A percentile compares a stretch with the other conserved stretches of the same genome.
phyloP scores from a whole-genome alignment of 352 stramenopile species.

The Phytophthora pinifolia region DNA sequence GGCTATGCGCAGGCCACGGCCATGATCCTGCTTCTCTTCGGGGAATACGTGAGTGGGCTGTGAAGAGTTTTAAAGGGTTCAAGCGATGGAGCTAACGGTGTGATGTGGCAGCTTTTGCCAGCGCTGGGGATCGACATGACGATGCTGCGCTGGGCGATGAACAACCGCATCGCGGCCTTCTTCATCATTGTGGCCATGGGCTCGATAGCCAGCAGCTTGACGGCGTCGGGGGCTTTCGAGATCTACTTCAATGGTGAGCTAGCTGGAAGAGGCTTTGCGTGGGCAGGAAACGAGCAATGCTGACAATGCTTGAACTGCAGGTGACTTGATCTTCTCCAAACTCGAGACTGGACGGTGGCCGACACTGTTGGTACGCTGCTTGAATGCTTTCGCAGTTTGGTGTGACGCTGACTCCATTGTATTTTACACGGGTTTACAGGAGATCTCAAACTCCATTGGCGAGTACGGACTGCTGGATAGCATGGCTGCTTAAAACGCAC shows the following conservation, averaged over 20 bases:
- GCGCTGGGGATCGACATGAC: slow-evolving; percentile 43
- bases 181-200: slow-evolving; percentile 69
- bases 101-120: slow-evolving; percentile 46
- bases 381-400: neutral
- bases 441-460: slow-evolving; percentile 26
- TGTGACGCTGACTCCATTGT: too few species aligned
- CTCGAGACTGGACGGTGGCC: slow-evolving; percentile 66
- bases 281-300: neutral
- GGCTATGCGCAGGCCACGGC: slow-evolving; percentile 48
- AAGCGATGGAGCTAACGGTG: neutral
- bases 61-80: neutral
- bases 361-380: slow-evolving; percentile 52
- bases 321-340: slow-evolving; percentile 77
- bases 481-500: slow-evolving; percentile 3
- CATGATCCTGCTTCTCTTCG: slow-evolving; percentile 66
- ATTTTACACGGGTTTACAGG: too few species aligned
- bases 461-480: slow-evolving; percentile 26
- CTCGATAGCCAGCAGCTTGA: slow-evolving; percentile 55
- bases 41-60: slow-evolving; percentile 50
- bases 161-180: slow-evolving; percentile 75
- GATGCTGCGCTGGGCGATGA: slow-evolving; percentile 61
- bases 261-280: neutral
- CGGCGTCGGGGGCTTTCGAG: slow-evolving; percentile 78
- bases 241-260: slow-evolving; percentile 75
- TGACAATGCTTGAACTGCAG: slow-evolving; percentile 30